phyloP scores from a whole-genome alignment of 1,284 basidiomycete genomes.

The Ustilago tritici region DNA sequence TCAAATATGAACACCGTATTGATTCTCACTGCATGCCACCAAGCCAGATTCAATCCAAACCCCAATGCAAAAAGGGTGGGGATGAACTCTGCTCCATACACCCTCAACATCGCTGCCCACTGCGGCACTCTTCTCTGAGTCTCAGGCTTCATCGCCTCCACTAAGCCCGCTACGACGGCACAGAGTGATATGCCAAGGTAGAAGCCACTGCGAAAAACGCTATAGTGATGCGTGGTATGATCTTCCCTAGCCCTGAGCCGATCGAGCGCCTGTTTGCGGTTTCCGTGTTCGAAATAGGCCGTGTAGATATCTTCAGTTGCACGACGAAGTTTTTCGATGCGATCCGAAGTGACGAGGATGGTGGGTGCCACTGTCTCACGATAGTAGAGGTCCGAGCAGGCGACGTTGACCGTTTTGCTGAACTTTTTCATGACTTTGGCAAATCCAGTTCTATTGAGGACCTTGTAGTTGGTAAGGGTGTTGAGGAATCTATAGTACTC shows the following conservation, averaged over 20 bases:
- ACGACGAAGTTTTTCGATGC: conserved; percentile 78
- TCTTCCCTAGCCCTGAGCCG: conserved; percentile 74
- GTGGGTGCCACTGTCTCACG: conserved; percentile 76
- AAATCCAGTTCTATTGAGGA: conserved; percentile 87
- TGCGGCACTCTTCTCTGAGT: conserved; percentile 77
- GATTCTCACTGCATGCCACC: conserved; percentile 81
- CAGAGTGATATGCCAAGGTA: conserved; percentile 83
- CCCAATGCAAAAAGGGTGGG: conserved; percentile 83
- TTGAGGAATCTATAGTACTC: conserved; percentile 86
- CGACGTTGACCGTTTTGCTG: conserved; percentile 82
- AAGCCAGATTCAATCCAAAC: conserved; percentile 81
- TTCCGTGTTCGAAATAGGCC: conserved; percentile 76
- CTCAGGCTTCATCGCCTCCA: conserved; percentile 76
- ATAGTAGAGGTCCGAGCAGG: conserved; percentile 78
- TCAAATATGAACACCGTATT: conserved; percentile 91
- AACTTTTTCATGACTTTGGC: conserved; percentile 90
- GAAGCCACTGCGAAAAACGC: conserved; percentile 76
- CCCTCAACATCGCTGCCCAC: conserved; percentile 80
- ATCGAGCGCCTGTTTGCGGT: conserved; percentile 82
- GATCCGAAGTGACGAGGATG: conserved; percentile 73
- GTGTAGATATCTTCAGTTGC: conserved; percentile 71
- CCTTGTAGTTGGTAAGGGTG: conserved; percentile 79
- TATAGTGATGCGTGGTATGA: conserved; percentile 77
- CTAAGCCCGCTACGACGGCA: conserved; percentile 78
- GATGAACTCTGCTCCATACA: conserved; percentile 83